Evolutionary conservation across 1,284 basidiomycete species (phyloP).

Genomic region (Laetiporus sulphureus): DNA sequence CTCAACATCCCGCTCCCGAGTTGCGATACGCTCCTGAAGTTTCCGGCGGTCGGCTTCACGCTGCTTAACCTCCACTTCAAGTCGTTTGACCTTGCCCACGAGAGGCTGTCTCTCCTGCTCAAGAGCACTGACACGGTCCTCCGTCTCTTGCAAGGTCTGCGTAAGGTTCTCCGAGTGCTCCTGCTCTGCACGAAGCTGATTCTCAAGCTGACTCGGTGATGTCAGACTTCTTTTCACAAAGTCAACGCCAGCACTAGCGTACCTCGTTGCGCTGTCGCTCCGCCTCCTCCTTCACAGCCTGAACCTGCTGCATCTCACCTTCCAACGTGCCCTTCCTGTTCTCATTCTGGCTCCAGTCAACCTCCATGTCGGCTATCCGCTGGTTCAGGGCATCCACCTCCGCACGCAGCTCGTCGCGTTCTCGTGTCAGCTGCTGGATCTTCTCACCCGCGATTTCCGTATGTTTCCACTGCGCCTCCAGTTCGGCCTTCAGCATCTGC

Average conservation of each 20-base stretch:
- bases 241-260: too few species aligned
- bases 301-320: conserved; percentile 7
- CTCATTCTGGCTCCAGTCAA: conserved; percentile 49
- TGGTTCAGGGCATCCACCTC: conserved; percentile 32
- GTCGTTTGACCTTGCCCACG: conserved; percentile 41
- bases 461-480: conserved; percentile 57
- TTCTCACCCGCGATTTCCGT: conserved; percentile 35
- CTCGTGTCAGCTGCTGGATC: conserved; percentile 32
- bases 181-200: conserved; percentile 40
- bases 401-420: conserved; percentile 32
- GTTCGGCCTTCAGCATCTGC: conserved; percentile 42
- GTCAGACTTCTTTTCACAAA: too few species aligned
- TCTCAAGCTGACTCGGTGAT: too few species aligned
- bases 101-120: conserved; percentile 52
- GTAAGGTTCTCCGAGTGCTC: conserved; percentile 42
- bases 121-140: conserved; percentile 45
- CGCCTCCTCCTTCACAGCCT: background rate
- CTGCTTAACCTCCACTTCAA: conserved; percentile 50
- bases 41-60: conserved; percentile 43
- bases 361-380: conserved; percentile 38
- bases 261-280: background rate
- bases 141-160: conserved; percentile 46
- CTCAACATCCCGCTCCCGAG: conserved; percentile 41
- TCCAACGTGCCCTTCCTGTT: conserved; percentile 48
- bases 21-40: conserved; percentile 31